These are phyloP conservation scores for Gilbertella persicaria DNA, from an alignment of 371 early-diverging fungal species.

Conservation along the genomic window DNA sequence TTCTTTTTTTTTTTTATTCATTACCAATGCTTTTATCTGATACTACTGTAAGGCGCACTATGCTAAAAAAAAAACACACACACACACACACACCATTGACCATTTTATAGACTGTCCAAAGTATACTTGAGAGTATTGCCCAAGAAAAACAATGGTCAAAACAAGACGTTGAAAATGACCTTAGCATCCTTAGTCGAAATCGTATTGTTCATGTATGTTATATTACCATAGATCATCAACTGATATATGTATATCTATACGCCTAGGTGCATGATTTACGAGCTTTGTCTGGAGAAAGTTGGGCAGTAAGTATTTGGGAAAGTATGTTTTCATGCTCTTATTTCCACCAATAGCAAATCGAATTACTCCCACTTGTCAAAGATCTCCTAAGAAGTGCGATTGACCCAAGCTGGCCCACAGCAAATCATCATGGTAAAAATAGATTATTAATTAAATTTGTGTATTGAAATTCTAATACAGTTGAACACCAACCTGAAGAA, in stretches of 20 bases:
- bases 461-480: not conserved
- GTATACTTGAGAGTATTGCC: constrained; percentile 15
- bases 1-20: too few species aligned
- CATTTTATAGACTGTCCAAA: constrained; percentile 15
- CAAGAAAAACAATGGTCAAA: constrained; percentile 45
- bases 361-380: constrained; percentile 47
- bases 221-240: not conserved
- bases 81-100: too few species aligned
- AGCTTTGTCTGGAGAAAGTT: constrained; percentile 47
- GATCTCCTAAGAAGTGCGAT: constrained; percentile 39
- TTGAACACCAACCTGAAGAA: constrained; percentile 12
- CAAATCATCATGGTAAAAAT: not conserved
- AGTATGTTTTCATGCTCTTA: constrained; percentile 5
- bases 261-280: constrained; percentile 42
- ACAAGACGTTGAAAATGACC: constrained; percentile 42
- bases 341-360: constrained; percentile 36
- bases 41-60: too few species aligned
- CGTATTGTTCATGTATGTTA: constrained; percentile 32
- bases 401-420: constrained; percentile 10
- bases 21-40: too few species aligned
- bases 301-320: constrained; percentile 38
- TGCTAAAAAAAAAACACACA: too few species aligned
- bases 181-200: constrained; percentile 39
- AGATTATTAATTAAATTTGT: too few species aligned
- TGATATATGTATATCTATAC: too few species aligned